Base-by-base conservation (phyloP, 306 rosid genomes). In the Sphenostylis stenocarpa region DNA sequence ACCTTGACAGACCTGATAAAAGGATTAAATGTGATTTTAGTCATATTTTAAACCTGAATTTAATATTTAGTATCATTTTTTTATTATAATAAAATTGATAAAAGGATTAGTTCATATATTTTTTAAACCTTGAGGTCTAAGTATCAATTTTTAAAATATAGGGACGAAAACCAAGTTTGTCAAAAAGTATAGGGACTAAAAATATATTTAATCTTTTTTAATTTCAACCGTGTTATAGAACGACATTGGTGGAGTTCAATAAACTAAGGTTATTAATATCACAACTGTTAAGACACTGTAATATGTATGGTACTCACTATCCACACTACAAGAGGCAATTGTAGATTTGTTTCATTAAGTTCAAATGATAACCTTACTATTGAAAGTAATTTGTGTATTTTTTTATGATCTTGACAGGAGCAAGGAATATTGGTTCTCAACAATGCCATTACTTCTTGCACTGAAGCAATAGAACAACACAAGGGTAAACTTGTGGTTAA, bases 401-500 rank as follows among this genome's bases (percentile, higher is more conserved):
- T 67, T 77, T 77, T 14, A 51, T 26, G 47, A 41, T 78, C 52
- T 80, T 79, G 14, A 23, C 86, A 95, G 97, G 99, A 92, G 83
- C 97, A 95, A 88, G 97, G 99, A 55, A 92, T 92, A 83, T 47
- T 84, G 34, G 92, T 92, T 85, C 97, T 95, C 33, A 82, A 39
- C 28, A 84, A 88, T 28, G 99, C 99, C 41, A 92, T 95, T 72
- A 28, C 43, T 14, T 83, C 91, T 36, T 95, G 99, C 87, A 84
- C 90, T 1, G 87, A 89, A 75, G 90, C 96, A 72, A 91, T 96
- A 49, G 99, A 96, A 77, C 45, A 84, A 65, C 91, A 92, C 80
- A 92, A 92, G 87, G 97, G 99, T 56, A 96, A 96, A 79, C 90
- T 96, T 69, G 57, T 65, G 52, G 98, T 92, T 82, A 92, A 92